Base-by-base conservation (phyloP, 2,329 filamentous ascomycete species). In the Phialophora verrucosa region DNA sequence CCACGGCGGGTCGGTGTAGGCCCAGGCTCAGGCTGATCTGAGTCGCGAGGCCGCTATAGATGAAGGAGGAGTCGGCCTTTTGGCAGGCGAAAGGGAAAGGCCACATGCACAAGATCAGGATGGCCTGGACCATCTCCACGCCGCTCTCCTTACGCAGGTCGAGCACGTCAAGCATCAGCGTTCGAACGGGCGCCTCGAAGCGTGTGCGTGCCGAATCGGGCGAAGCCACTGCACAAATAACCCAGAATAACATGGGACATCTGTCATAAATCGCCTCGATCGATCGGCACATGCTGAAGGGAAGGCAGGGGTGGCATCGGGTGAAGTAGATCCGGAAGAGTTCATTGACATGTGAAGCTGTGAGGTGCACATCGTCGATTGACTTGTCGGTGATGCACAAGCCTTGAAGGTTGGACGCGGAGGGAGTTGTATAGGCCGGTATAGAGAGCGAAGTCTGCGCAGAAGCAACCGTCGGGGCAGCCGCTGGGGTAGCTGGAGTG, bases 61-160 rank as follows among this genome's bases (percentile, higher is more conserved):
- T 62, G 31, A 66, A 62, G 1, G 70, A 70, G 7, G 60, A 63
- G 50, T 74, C 72, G 1, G 62, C 62, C 2, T 60, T 66, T 4
- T 70, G 59, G 11, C 66, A 70, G 23, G 62, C 66, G 11, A 72
- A 71, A 2, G 72, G 71, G 56, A 72, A 70, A 14, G 72, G 72
- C 72, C 72, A 74, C 66, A 70, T 66, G 49, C 66, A 73, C 27
- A 72, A 23, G 20, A 74, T 65, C 35, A 71, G 53, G 6, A 74
- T 63, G 10, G 71, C 64, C 38, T 73, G 71, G 10, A 74, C 69
- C 27, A 68, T 61, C 55, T 72, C 66, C 47, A 69, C 69, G 1
- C 65, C 64, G 55, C 38, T 49, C 7, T n/a, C n/a, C 42, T 69
- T 67, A 12, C 66, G 63, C 12, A 70, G 69, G 44, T 68, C 70